phyloP scores from a whole-genome alignment of 805 yeast genomes.

The Ogataea corticis region DNA sequence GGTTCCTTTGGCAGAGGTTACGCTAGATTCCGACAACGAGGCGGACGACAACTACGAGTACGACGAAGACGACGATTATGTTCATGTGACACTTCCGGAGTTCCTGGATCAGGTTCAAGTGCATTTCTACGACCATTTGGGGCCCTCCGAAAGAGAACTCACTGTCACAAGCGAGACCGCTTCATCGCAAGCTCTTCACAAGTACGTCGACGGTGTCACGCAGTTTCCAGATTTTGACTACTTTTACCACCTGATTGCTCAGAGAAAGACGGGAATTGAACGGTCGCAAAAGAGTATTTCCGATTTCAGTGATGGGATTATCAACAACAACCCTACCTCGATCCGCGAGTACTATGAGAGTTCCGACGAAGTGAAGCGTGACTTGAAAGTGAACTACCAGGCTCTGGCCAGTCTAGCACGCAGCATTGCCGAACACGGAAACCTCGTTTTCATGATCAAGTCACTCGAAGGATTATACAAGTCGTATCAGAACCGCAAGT shows the following conservation, averaged over 20 bases:
- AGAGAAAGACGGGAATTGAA: conserved; percentile 28
- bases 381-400: conserved; percentile 31
- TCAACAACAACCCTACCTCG: conserved; percentile 33
- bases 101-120: conserved; percentile 33
- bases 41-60: conserved; percentile 23
- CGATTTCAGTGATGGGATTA: conserved; percentile 30
- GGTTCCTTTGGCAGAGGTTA: conserved; percentile 34
- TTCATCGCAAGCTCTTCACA: conserved; percentile 24
- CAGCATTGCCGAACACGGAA: conserved; percentile 32
- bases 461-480: conserved; percentile 29
- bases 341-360: conserved; percentile 34
- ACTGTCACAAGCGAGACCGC: conserved; percentile 11
- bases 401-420: conserved; percentile 34
- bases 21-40: conserved; percentile 21
- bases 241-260: conserved; percentile 31
- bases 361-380: conserved; percentile 23
- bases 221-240: conserved; percentile 33
- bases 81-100: conserved; percentile 28
- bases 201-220: conserved; percentile 31
- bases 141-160: conserved; percentile 32
- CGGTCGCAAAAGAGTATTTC: conserved; percentile 28
- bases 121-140: conserved; percentile 33
- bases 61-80: conserved; percentile 29
- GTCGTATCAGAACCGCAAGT: conserved; percentile 28
- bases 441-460: conserved; percentile 28